Base-by-base conservation (phyloP, 2,329 filamentous ascomycete genomes). In the Lachnellula subtilissima region DNA sequence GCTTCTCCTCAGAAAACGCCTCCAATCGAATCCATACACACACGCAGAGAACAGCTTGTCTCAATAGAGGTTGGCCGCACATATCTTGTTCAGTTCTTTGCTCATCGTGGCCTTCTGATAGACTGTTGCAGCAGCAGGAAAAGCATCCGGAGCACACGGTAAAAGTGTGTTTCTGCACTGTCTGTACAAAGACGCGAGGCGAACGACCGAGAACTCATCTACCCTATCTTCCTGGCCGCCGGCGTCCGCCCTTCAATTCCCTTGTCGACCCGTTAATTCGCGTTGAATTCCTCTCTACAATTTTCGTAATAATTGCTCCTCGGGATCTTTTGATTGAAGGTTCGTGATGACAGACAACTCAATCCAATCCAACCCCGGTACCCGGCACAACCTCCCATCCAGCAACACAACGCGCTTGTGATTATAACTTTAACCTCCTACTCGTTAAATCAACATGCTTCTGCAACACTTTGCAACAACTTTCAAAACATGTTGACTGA, bases 231-330 rank as follows among this genome's bases (percentile, higher is more conserved):
- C 61, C 62, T 68, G 79, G 80, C 75, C 79, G 79, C 80, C 78
- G 80, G 80, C 80, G 79, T 79, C 80, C 79, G 78, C 73, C n/a
- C 66, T 68, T 70, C 66, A 59, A 67, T 69, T 69, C 65, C 53
- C 37, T 57, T 69, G 67, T 67, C 73, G 71, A 70, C 70, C 69
- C 69, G 69, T 71, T 72, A 68, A 67, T 62, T 69, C 67, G 67
- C 43, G 61, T 70, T 72, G 67, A 40, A 40, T 63, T 66, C 57
- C 48, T 60, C 55, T 55, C 56, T 67, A 62, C 54, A 36, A 42
- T 56, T 59, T 65, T 67, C 64, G 40, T 67, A 69, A 65, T 67
- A 62, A 50, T 68, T 70, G 63, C 62, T 61, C 60, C 61, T 45
- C 15, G 46, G 54, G 55, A 59, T 57, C 47, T 60, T 61, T 61